Evolutionary conservation across 1,139 yeast species (phyloP).

Genomic region (Sugiyamaella paludigena): DNA sequence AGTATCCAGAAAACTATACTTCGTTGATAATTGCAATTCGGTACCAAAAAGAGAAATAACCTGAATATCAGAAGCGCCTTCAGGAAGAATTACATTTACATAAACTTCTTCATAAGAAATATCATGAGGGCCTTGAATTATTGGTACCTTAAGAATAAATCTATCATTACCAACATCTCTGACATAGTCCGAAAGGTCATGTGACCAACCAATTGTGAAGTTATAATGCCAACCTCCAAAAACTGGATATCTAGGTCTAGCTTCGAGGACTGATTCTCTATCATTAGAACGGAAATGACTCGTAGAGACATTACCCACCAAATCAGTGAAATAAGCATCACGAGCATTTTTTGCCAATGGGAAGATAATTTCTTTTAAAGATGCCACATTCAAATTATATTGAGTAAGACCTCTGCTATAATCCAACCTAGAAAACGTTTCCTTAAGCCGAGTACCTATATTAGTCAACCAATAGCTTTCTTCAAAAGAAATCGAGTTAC

Average conservation of each 20-base stretch:
- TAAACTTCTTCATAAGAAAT: slow-evolving; percentile 59
- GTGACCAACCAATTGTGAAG: slow-evolving; percentile 91
- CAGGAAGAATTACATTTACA: slow-evolving; percentile 75
- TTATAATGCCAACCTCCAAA: slow-evolving; percentile 97
- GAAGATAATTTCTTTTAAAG: slow-evolving; percentile 45
- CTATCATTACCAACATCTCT: slow-evolving; percentile 46
- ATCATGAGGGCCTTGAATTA: slow-evolving; percentile 70
- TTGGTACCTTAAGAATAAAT: slow-evolving; percentile 65
- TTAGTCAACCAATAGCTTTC: slow-evolving; percentile 84
- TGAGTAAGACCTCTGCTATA: slow-evolving; percentile 51
- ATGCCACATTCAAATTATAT: slow-evolving; percentile 36
- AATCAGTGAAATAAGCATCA: slow-evolving; percentile 77
- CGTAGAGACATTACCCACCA: slow-evolving; percentile 94
- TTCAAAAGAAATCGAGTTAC: slow-evolving; percentile 60
- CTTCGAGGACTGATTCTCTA: slow-evolving; percentile 47
- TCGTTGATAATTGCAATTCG: slow-evolving; percentile 37
- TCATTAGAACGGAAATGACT: slow-evolving; percentile 46
- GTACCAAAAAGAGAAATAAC: slow-evolving; percentile 55
- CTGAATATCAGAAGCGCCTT: slow-evolving; percentile 68
- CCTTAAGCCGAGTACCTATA: slow-evolving; percentile 62
- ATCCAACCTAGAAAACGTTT: slow-evolving; percentile 71
- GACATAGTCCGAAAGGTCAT: slow-evolving; percentile 53
- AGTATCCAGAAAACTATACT: slow-evolving; percentile 68
- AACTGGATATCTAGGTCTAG: slow-evolving; percentile 87
- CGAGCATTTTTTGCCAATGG: slow-evolving; percentile 53